Evolutionary conservation across 2,329 filamentous ascomycete species (phyloP), one percentile per base, ranked within the genome.

Genomic region (Clarireedia monteithiana): DNA sequence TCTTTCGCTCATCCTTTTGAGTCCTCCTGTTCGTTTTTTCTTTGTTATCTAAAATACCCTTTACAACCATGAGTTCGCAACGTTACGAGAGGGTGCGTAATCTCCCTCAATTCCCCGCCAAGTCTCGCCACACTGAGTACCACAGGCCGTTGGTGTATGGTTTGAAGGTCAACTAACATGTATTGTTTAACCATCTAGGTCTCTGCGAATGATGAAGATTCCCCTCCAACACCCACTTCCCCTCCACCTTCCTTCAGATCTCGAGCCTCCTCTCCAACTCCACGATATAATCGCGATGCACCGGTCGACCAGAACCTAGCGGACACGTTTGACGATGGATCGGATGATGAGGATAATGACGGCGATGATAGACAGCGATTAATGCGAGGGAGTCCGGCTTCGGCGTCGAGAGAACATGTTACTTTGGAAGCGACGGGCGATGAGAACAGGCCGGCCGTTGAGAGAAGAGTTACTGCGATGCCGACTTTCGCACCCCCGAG

Each of bases 221-320:
- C 63, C 65, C 65, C 69, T 67, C 60, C 63, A 62, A 63, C 59
- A 49, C 67, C 62, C 26, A 59, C 59, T 69, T 86, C 83, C 27
- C 83, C 84, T 50, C 84, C 84, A 39, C 92, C 92, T 2, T 96
- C 92, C 1, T 97, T 96, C 72, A 89, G 85, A 70, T 96, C 91
- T 48, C 83, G 88, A 68, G 79, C 86, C 34, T 90, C 90, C 1
- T 91, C 88, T 38, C 80, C 77, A 65, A 70, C 66, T 7, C 75
- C 77, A 51, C 73, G 77, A 60, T 71, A 77, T 58, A 56, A 68
- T 30, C 20, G 27, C 17, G n/a, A 7, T 26, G 27, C 54, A 71
- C 63, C 59, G 57, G 86, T 90, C 59, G 85, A 96, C 66, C 79
- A 87, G 59, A 86, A 89, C n/a, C 80, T 99, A 14, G 89, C 89